Base-by-base conservation (phyloP, 352 stramenopile genomes). In the Phytophthora crassamura region DNA sequence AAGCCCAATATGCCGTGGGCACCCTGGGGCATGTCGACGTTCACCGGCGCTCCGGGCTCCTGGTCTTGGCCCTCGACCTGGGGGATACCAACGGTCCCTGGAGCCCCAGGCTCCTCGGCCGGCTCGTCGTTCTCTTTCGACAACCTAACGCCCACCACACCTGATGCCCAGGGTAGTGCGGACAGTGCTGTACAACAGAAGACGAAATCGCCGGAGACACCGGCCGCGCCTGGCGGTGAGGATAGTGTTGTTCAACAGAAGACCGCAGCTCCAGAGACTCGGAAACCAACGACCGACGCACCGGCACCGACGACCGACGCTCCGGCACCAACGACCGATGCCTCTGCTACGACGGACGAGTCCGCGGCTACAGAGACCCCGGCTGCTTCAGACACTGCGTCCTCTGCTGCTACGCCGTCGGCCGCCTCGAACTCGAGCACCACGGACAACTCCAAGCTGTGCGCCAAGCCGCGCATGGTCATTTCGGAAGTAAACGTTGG, bases 351-450 rank as follows among this genome's bases (percentile, higher is more conserved):
- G 7, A 43, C 48, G 9, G 33, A 55, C 25, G 34, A 11, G 11
- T 18, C 49, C 8, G n/a, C 35, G 20, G 42, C 47, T n/a, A 34
- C 18, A 10, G 22, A 25, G 22, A 25, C 22, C 22, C 22, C 22
- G 1, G 7, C 34, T n/a, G 32, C 39, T 49, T 50, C 51, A 6
- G 50, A 39, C 12, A 34, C 25, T 10, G 36, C 50, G 11, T n/a
- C 48, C 7, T 48, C 41, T 18, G 32, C 47, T n/a, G 28, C 18
- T 12, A 46, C 49, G 16, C 49, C 49, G 14, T 57, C 49, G 6
- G 36, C 16, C 6, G 50, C 50, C 22, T 39, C 50, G 5, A 58
- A 75, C 54, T 60, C 54, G 38, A 74, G 75, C 34, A 52, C 14
- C 30, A 28, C 47, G 49, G 49, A 45, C 12, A 56, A 56, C 20